A percentile compares a stretch with the other conserved stretches of the same genome.
These are phyloP conservation scores for Monilinia vaccinii-corymbosi DNA, from an alignment of 2,329 filamentous ascomycete genomes.

Conservation along the genomic window DNA sequence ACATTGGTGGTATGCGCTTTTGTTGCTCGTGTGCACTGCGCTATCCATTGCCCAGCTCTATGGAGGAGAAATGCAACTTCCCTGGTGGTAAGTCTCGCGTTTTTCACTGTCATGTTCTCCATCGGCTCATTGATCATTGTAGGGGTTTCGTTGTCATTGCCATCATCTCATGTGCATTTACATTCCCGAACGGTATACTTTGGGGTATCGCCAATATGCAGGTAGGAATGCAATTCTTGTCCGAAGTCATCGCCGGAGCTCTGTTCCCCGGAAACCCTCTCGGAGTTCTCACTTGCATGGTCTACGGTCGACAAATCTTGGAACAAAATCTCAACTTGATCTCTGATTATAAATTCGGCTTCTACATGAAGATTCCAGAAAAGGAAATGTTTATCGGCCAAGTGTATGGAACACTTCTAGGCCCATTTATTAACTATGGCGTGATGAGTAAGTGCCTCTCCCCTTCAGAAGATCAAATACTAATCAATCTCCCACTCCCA, in stretches of 20 bases:
- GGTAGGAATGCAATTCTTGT: constrained; percentile 38
- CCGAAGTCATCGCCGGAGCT: constrained; percentile 41
- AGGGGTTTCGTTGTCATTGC: constrained; percentile 23
- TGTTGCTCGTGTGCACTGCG: constrained; percentile 35
- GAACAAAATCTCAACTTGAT: constrained; percentile 30
- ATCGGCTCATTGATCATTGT: neutral
- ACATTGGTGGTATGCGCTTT: constrained; percentile 50
- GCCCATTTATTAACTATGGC: constrained; percentile 29
- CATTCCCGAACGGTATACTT: constrained; percentile 24
- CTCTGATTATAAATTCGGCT: constrained; percentile 32
- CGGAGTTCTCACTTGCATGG: constrained; percentile 20
- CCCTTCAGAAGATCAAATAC: too few species aligned
- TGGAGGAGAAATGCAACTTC: constrained; percentile 45
- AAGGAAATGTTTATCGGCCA: constrained; percentile 31
- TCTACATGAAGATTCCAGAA: constrained; percentile 34
- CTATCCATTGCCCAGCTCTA: constrained; percentile 35
- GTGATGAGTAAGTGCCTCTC: constrained; percentile 23
- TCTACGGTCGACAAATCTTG: constrained; percentile 30
- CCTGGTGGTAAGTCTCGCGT: constrained; percentile 17
- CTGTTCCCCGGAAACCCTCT: constrained; percentile 48
- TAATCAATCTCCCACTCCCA: neutral
- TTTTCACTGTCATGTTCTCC: accelerated
- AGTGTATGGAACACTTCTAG: constrained; percentile 29
- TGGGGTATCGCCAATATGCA: constrained; percentile 40
- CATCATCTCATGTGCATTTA: constrained; percentile 26